These are phyloP conservation scores for Aspergillus costaricaensis DNA, from an alignment of 2,329 filamentous ascomycete genomes.

Conservation along the genomic window DNA sequence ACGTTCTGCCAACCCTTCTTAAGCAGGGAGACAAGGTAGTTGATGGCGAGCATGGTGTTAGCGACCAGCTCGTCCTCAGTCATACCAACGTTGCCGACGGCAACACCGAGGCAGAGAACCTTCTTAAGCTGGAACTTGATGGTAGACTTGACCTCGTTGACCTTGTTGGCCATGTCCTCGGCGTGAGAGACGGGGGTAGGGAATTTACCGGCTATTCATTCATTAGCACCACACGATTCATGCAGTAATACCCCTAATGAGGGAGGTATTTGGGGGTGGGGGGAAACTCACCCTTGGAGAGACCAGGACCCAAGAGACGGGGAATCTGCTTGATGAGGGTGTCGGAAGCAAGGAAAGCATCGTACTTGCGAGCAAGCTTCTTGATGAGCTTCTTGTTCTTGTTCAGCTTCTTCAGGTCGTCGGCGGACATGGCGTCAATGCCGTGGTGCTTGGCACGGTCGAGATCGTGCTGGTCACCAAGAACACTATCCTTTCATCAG, in stretches of 20 bases:
- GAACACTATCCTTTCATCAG: conserved; percentile 58
- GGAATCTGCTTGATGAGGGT: conserved; percentile 99
- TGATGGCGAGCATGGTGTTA: conserved; percentile 99
- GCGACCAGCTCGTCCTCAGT: conserved; percentile 90
- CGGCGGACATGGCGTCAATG: conserved; percentile 95
- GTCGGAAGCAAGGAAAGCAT: conserved; percentile 97
- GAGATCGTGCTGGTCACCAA: conserved; percentile 97
- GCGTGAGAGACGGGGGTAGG: conserved; percentile 95
- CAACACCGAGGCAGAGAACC: conserved; percentile 99
- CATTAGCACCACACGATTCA: too few relatives aligned
- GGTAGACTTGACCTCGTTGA: conserved; percentile 99
- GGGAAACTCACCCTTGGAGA: conserved; percentile 73
- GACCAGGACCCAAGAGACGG: conserved; percentile 97
- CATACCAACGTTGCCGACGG: conserved; percentile 98
- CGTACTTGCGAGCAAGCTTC: conserved; percentile 99
- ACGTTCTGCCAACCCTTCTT: conserved; percentile 99
- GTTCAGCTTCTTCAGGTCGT: conserved; percentile 99
- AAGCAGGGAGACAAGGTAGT: conserved; percentile 98
- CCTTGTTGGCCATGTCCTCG: conserved; percentile 91
- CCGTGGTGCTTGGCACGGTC: conserved; percentile 99
- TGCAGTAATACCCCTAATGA: too few relatives aligned
- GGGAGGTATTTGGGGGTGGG: too few relatives aligned
- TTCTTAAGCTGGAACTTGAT: conserved; percentile 99
- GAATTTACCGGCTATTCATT: conserved; percentile 86
- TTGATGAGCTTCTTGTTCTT: conserved; percentile 99